Base-by-base conservation (phyloP, 2,329 filamentous ascomycete species). In the Didymella glomerata region DNA sequence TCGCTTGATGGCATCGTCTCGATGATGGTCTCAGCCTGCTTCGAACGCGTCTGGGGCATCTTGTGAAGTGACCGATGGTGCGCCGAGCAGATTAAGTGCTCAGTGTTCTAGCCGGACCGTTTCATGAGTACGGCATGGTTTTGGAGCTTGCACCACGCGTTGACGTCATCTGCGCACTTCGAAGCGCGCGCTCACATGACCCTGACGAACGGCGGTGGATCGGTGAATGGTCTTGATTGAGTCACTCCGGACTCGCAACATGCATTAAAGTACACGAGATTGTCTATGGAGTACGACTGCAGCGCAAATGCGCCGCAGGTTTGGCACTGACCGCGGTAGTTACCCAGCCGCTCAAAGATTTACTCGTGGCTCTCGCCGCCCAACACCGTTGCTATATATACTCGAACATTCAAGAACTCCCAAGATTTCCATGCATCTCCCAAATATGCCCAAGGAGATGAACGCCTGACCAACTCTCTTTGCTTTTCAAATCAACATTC, bases 21-120 rank as follows among this genome's bases (percentile, higher is more conserved):
- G 25, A 36, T 24, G 3, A 48, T n/a, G 8, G 22, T 48, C 10
- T 30, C 48, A 3, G 34, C 18, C 16, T 41, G 18, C 41, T 60
- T 64, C 2, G 59, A 58, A n/a, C 68, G 61, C 45, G 56, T 68
- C 47, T 50, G 59, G n/a, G 62, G 51, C 68, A 71, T 68, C 8
- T 22, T 27, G 28, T 36, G 2, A 11, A 22, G 16, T 38, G 3
- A 16, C 27, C 4, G 18, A 13, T 20, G 16, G 9, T 11, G 18
- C 25, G 11, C 10, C 22, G 36, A 36, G 16, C 48, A 25, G 14
- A 14, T 11, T 7, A 32, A 22, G 18, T 7, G 11, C 13, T 42
- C 30, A 11, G 20, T 16, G 13, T 14, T 11, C 40, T 25, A 8
- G 8, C 22, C 18, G 4, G 11, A 16, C 41, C 41, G 6, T 27